Conservation (phyloP, 768 basidiomycete species). For the Amanita jacksonii region DNA sequence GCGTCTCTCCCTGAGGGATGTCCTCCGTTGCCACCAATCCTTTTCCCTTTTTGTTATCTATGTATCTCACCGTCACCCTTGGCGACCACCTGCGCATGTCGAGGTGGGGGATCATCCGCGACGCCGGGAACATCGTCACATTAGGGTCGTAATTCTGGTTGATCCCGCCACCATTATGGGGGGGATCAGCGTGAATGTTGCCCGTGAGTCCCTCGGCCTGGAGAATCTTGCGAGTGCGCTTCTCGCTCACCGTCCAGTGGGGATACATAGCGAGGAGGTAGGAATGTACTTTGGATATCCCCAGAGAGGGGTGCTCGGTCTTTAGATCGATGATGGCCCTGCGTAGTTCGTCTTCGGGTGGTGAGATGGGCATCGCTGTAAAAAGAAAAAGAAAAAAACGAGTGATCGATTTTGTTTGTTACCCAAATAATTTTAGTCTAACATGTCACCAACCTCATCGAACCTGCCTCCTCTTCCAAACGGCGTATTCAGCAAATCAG, state of each 20-base stretch:
- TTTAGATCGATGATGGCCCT: slow-evolving; percentile 45
- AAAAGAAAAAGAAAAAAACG: no score
- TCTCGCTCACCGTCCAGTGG: slow-evolving; percentile 77
- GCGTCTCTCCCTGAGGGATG: slow-evolving; percentile 59
- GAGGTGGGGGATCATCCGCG: slow-evolving; percentile 51
- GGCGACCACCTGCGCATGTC: slow-evolving; percentile 53
- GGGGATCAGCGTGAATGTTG: slow-evolving; percentile 6
- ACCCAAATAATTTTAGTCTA: neutral
- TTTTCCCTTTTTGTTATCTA: slow-evolving; percentile 67
- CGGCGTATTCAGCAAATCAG: slow-evolving; percentile 28
- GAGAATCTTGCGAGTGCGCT: slow-evolving; percentile 65
- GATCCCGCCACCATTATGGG: no score
- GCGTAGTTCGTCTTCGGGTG: slow-evolving; percentile 56
- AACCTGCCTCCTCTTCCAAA: slow-evolving; percentile 19
- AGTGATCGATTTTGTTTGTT: slow-evolving; percentile 2
- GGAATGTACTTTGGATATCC: slow-evolving; percentile 62
- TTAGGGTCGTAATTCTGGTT: slow-evolving; percentile 8
- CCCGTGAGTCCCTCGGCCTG: slow-evolving; percentile 42
- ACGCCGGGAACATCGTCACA: slow-evolving; percentile 41
- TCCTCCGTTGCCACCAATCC: slow-evolving; percentile 66
- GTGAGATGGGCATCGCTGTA: slow-evolving; percentile 29
- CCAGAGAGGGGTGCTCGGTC: slow-evolving; percentile 48
- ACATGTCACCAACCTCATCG: slow-evolving; percentile 8
- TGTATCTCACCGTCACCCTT: slow-evolving; percentile 59
- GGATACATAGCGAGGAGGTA: slow-evolving; percentile 50